These are phyloP conservation scores for Colletotrichum sp. DNA, from an alignment of 2,329 filamentous ascomycete genomes.

Conservation along the genomic window DNA sequence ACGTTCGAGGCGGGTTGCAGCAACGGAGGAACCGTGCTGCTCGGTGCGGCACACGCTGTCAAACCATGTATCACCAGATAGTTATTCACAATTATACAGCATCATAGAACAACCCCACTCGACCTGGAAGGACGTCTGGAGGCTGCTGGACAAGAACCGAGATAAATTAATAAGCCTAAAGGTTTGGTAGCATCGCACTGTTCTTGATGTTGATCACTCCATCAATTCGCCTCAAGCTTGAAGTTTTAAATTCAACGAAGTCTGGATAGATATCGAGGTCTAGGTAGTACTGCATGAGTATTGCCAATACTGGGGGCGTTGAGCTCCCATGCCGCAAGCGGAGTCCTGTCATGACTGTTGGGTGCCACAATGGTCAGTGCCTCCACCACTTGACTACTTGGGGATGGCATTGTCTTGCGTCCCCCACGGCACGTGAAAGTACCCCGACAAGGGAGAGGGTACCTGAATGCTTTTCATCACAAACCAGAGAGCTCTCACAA, in stretches of 20 bases:
- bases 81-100: neutral
- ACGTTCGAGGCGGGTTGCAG: neutral
- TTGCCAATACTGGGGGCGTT: neutral
- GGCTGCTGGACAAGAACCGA: neutral
- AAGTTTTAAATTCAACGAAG: neutral
- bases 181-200: neutral
- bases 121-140: neutral
- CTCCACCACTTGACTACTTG: neutral
- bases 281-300: neutral
- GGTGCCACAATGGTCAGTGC: neutral
- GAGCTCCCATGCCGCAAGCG: neutral
- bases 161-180: neutral
- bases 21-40: neutral
- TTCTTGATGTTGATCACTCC: neutral
- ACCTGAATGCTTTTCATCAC: neutral
- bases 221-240: neutral
- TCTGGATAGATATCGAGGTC: neutral
- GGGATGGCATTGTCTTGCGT: neutral
- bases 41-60: neutral
- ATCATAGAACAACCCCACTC: conserved; percentile 12
- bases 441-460: neutral
- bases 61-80: neutral
- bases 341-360: neutral
- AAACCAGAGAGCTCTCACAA: neutral
- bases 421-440: neutral